phyloP scores from a whole-genome alignment of 2,329 filamentous ascomycete genomes.

The Emergomyces pasteurianus region DNA sequence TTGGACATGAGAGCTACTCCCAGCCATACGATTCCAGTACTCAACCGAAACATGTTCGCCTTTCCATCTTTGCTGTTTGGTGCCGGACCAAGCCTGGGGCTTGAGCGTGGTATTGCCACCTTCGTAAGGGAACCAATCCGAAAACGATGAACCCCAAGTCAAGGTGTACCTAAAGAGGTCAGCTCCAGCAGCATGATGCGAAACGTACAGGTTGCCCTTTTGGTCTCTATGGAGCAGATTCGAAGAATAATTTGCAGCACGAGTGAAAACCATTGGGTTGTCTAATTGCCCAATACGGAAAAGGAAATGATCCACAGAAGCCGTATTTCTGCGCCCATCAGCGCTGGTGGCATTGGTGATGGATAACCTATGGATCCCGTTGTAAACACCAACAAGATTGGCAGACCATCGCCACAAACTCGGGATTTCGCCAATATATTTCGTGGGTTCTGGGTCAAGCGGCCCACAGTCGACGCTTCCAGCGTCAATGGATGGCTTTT shows the following conservation, averaged over 20 bases:
- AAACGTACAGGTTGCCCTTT: conserved; percentile 36
- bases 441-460: conserved; percentile 22
- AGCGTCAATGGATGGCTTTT: conserved; percentile 33
- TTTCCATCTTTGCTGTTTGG: conserved; percentile 44
- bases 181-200: conserved; percentile 50
- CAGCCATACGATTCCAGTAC: conserved; percentile 49
- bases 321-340: conserved; percentile 25
- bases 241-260: conserved; percentile 41
- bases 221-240: conserved; percentile 35
- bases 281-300: conserved; percentile 42
- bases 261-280: conserved; percentile 46
- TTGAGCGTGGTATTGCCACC: conserved; percentile 39
- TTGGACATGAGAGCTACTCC: conserved; percentile 49
- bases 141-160: conserved; percentile 50
- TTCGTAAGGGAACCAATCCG: conserved; percentile 45
- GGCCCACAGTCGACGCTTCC: conserved; percentile 36
- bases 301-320: conserved; percentile 48
- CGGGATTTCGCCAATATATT: conserved; percentile 41
- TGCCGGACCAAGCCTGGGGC: conserved; percentile 46
- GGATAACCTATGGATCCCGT: conserved; percentile 49
- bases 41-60: conserved; percentile 52
- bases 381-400: conserved; percentile 43
- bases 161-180: conserved; percentile 51
- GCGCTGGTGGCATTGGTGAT: conserved; percentile 42
- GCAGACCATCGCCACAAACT: conserved; percentile 43